These are phyloP conservation scores for Syzygium aqueum DNA, from an alignment of 345 rosid species.

Conservation along the genomic window DNA sequence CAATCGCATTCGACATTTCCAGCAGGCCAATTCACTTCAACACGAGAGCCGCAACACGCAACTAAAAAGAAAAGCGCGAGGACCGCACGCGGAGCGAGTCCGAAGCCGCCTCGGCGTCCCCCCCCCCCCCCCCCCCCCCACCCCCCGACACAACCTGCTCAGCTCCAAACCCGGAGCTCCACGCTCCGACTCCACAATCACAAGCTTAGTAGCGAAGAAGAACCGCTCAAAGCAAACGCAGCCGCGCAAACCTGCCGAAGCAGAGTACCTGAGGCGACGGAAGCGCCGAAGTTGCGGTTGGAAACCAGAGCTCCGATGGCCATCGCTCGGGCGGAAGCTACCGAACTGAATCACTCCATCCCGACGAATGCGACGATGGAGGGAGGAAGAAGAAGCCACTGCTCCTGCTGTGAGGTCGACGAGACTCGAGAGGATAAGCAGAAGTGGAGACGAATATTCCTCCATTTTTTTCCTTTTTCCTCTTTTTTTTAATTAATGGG, in stretches of 20 bases:
- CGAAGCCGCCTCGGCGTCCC: not conserved
- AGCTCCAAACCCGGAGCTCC: not conserved
- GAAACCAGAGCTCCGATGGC: conserved; percentile 76
- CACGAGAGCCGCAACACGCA: not conserved
- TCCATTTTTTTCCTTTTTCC: not conserved
- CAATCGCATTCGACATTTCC: not conserved
- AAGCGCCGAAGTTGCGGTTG: conserved; percentile 47
- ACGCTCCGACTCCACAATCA: not conserved
- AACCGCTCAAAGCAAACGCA: not conserved
- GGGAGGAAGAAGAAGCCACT: not conserved
- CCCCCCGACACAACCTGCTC: not conserved
- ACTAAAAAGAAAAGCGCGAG: not conserved
- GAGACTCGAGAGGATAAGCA: not conserved
- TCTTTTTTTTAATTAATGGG: not conserved
- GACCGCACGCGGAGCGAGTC: not conserved
- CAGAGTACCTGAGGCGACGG: conserved; percentile 47
- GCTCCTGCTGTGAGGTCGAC: not conserved
- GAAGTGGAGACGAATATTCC: not conserved
- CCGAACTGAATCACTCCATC: not conserved
- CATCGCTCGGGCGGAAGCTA: conserved; percentile 19
- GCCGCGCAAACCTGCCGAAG: not conserved
- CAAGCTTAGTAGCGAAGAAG: not conserved
- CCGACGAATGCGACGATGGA: not conserved
- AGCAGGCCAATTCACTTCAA: not conserved
- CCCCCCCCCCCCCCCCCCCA: not conserved